Conservation (phyloP, 1,284 basidiomycete species). For the Moesziomyces parantarcticus region DNA sequence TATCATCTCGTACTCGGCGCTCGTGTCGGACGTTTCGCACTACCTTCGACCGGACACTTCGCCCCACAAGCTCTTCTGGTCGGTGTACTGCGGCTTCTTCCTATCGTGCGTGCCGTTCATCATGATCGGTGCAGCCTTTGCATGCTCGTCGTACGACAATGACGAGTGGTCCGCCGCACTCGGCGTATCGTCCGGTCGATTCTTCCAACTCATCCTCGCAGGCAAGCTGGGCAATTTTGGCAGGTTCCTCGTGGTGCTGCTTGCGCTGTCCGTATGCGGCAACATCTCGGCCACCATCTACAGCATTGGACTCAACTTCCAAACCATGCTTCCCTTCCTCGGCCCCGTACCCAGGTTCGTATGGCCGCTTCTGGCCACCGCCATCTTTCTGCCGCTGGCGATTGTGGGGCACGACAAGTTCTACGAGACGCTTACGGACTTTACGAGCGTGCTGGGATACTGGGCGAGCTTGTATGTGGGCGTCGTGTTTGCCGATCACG, state of each 20-base stretch:
- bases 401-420: conserved; percentile 76
- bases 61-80: conserved; percentile 71
- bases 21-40: conserved; percentile 66
- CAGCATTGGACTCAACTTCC: conserved; percentile 57
- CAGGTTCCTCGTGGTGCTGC: conserved; percentile 84
- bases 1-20: conserved; percentile 71
- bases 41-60: conserved; percentile 70
- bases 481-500: conserved; percentile 74
- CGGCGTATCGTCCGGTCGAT: conserved; percentile 72
- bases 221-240: conserved; percentile 77
- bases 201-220: conserved; percentile 79
- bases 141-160: conserved; percentile 72
- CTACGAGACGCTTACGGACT: conserved; percentile 72
- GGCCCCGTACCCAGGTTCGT: conserved; percentile 81
- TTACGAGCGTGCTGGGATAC: conserved; percentile 74
- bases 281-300: conserved; percentile 83
- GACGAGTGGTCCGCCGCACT: conserved; percentile 70
- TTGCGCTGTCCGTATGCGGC: conserved; percentile 78
- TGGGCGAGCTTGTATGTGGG: conserved; percentile 76
- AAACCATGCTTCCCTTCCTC: conserved; percentile 79
- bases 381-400: conserved; percentile 76
- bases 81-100: conserved; percentile 75
- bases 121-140: conserved; percentile 73
- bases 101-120: conserved; percentile 73
- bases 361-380: conserved; percentile 83